Evolutionary conservation across 768 basidiomycete genomes (phyloP), one percentile per base, ranked within the genome.

Genomic region (Chlorophyllum brunneum): DNA sequence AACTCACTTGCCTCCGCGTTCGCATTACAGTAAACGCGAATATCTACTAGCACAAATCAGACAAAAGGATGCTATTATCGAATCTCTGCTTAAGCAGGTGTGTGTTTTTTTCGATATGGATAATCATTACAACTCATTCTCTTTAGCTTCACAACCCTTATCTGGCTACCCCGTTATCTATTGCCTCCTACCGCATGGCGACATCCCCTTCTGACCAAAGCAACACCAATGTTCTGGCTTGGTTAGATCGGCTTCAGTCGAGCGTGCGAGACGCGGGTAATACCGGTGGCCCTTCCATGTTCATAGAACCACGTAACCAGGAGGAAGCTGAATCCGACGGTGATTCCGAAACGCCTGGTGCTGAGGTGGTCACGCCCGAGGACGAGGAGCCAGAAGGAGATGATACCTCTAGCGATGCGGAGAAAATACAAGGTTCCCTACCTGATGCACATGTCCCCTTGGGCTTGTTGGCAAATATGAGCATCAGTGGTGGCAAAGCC

Each of bases 51-150:
- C 88, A 4, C 88, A 92, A 64, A 85, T 93, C 57, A 79, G 85
- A 48, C 90, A 93, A 70, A 93, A 93, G 71, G 90, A 93, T 70
- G 75, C 81, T 16, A 86, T 92, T 59, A 92, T 93, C 58, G 87
- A 91, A 56, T 86, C 83, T 11, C 79, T 92, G 11, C 77, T 93
- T 58, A 91, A 91, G 64, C 88, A 92, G 74, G 88, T 84, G 29
- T 11, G 74, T 65, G 4, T 16, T 2, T 27, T 48, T 1, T 27
- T 42, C n/a, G n/a, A n/a, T n/a, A n/a, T n/a, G 22, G 27, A 24
- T 34, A 26, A 18, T 40, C 36, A 16, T 11, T 15, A 31, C 44
- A 5, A 30, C 29, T 50, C 8, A 51, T 34, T 13, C 13, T 27
- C n/a, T 43, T 30, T 65, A 88, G 84, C 68, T 91, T 26, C 88